Evolutionary conservation across 2,329 filamentous ascomycete genomes (phyloP).

Genomic region (Fusarium sp.): DNA sequence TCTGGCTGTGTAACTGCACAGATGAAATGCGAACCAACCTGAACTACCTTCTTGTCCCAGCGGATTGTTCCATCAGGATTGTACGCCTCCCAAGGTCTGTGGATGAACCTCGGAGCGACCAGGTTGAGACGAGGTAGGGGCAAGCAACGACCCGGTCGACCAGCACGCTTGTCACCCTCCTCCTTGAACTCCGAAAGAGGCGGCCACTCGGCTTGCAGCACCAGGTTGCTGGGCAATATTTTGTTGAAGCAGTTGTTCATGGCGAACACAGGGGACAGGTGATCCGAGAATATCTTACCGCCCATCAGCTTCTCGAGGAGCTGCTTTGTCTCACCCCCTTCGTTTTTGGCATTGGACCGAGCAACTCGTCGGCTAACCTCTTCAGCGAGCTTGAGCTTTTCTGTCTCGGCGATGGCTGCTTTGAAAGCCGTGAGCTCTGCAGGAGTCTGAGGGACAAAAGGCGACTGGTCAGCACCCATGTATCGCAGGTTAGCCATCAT

Average conservation of each 20-base stretch:
- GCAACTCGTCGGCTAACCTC: conserved; percentile 41
- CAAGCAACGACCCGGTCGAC: conserved; percentile 44
- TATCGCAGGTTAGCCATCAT: conserved; percentile 51
- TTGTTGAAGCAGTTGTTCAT: conserved; percentile 50
- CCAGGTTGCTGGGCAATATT: conserved; percentile 16
- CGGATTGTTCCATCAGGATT: conserved; percentile 41
- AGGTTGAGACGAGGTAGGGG: conserved; percentile 48
- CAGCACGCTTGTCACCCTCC: conserved; percentile 47
- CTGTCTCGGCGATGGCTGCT: conserved; percentile 44
- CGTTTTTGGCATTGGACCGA: conserved; percentile 29
- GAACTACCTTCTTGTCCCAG: conserved; percentile 45
- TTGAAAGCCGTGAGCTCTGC: conserved; percentile 51
- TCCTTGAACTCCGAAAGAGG: conserved; percentile 52
- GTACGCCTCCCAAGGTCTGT: conserved; percentile 16
- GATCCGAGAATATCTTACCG: conserved; percentile 45
- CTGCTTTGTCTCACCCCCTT: conserved; percentile 4
- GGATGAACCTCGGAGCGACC: conserved; percentile 16
- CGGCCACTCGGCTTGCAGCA: conserved; percentile 48
- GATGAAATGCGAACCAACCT: conserved; percentile 36
- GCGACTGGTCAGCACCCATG: conserved; percentile 52
- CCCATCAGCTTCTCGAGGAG: conserved; percentile 39
- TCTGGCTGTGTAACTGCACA: conserved; percentile 25
- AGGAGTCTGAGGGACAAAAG: conserved; percentile 52
- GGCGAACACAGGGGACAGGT: conserved; percentile 50
- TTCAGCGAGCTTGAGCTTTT: conserved; percentile 40